Conservation (phyloP, 2,329 filamentous ascomycete genomes). For the Tolypocladium ophioglossoides region DNA sequence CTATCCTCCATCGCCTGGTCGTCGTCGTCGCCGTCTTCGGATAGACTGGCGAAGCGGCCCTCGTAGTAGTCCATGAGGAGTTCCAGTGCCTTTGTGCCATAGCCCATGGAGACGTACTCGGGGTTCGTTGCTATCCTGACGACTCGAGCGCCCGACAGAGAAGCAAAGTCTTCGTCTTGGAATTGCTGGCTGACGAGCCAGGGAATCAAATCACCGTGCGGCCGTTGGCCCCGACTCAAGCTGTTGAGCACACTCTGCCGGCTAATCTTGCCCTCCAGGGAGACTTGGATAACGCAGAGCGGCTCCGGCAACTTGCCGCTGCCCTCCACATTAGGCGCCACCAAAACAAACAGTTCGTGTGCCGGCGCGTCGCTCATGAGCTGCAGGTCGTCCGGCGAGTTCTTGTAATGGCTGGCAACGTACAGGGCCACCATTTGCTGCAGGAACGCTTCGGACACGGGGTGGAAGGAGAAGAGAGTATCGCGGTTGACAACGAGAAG, state of each 20-base stretch:
- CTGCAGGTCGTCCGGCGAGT: slow-evolving; percentile 95
- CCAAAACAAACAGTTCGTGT: slow-evolving; percentile 90
- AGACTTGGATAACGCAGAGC: slow-evolving; percentile 87
- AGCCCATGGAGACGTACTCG: slow-evolving; percentile 86
- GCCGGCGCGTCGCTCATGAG: slow-evolving; percentile 96
- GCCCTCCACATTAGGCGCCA: slow-evolving; percentile 71
- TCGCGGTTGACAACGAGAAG: slow-evolving; percentile 92
- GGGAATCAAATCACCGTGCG: slow-evolving; percentile 87
- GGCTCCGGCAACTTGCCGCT: slow-evolving; percentile 79
- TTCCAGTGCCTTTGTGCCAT: slow-evolving; percentile 79
- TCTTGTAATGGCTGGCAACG: slow-evolving; percentile 96
- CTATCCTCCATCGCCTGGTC: slow-evolving; percentile 40
- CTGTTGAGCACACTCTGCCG: slow-evolving; percentile 84
- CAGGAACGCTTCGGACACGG: slow-evolving; percentile 90
- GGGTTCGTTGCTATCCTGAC: slow-evolving; percentile 96
- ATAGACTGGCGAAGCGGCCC: slow-evolving; percentile 77
- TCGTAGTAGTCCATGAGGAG: slow-evolving; percentile 90
- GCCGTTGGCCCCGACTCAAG: slow-evolving; percentile 77
- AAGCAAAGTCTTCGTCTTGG: slow-evolving; percentile 93
- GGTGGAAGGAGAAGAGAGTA: slow-evolving; percentile 95
- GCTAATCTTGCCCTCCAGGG: slow-evolving; percentile 91
- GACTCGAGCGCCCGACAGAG: slow-evolving; percentile 80
- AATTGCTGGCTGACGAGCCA: slow-evolving; percentile 98
- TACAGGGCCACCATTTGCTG: slow-evolving; percentile 98
- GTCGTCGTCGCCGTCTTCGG: slow-evolving; percentile 57